These are phyloP conservation scores for Plasmodium gaboni DNA, from an alignment of 169 alveolate genomes.

Conservation along the genomic window DNA sequence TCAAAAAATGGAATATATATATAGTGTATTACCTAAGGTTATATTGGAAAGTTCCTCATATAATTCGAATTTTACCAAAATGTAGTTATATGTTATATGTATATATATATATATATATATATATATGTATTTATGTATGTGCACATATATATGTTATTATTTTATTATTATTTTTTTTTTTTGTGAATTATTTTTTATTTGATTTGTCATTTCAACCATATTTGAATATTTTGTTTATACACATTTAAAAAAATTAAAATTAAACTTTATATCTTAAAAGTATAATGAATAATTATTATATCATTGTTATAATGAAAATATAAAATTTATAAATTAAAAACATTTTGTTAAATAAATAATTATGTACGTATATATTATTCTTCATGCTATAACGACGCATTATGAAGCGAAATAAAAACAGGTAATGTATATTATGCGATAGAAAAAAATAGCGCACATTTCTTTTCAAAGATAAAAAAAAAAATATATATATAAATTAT, in stretches of 20 bases:
- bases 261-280: too few species aligned
- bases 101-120: background rate
- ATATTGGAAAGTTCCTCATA: slow-evolving; percentile 20
- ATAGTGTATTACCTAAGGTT: slow-evolving; percentile 39
- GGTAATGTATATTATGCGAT: too few species aligned
- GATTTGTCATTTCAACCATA: background rate
- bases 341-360: too few species aligned
- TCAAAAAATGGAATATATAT: slow-evolving; percentile 76
- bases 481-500: background rate
- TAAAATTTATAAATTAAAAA: too few species aligned
- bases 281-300: too few species aligned
- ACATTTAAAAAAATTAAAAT: background rate
- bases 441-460: too few species aligned
- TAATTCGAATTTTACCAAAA: background rate
- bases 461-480: too few species aligned
- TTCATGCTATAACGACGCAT: too few species aligned
- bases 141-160: background rate
- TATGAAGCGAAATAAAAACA: too few species aligned
- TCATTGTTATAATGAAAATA: too few species aligned
- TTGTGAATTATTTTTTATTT: background rate
- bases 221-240: background rate
- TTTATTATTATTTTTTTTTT: slow-evolving; percentile 1
- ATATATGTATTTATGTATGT: background rate
- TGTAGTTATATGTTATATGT: too few species aligned
- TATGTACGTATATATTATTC: too few species aligned